These are phyloP conservation scores for Fusarium sp. DNA, from an alignment of 2,329 filamentous ascomycete species.

Conservation along the genomic window DNA sequence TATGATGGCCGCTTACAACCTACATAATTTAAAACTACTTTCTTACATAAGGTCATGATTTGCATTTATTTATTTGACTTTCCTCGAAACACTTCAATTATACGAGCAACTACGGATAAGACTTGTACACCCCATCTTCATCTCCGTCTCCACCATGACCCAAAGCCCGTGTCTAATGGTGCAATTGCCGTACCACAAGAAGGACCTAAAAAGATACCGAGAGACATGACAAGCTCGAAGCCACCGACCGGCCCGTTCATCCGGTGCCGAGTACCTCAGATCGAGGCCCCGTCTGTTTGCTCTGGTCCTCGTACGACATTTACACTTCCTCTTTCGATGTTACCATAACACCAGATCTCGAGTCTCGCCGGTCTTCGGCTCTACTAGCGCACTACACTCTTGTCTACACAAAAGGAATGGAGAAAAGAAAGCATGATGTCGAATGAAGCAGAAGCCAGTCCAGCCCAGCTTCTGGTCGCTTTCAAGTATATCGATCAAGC, in stretches of 20 bases:
- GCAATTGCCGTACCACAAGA: slow-evolving; percentile 16
- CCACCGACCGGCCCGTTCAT: slow-evolving; percentile 13
- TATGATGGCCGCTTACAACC: background rate
- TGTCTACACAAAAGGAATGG: background rate
- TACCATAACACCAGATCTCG: background rate
- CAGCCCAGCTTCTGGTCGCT: slow-evolving; percentile 16
- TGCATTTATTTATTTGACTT: background rate
- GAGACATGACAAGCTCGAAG: slow-evolving; percentile 1
- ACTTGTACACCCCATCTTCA: background rate
- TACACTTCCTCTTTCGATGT: slow-evolving; percentile 27
- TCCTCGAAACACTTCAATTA: background rate
- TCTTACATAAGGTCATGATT: background rate
- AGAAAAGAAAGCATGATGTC: background rate
- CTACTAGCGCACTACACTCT: background rate
- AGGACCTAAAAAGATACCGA: slow-evolving; percentile 1
- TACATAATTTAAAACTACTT: background rate
- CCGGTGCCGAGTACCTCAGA: background rate
- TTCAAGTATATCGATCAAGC: slow-evolving; percentile 12
- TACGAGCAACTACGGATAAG: background rate
- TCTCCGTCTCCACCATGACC: slow-evolving; percentile 14
- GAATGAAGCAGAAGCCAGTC: slow-evolving; percentile 25
- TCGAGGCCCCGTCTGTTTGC: background rate
- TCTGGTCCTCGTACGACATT: slow-evolving; percentile 34
- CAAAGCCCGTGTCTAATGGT: slow-evolving; percentile 11
- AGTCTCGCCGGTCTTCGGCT: background rate